phyloP scores from a whole-genome alignment of 2,329 filamentous ascomycete genomes.

The Diaporthe ampelina region DNA sequence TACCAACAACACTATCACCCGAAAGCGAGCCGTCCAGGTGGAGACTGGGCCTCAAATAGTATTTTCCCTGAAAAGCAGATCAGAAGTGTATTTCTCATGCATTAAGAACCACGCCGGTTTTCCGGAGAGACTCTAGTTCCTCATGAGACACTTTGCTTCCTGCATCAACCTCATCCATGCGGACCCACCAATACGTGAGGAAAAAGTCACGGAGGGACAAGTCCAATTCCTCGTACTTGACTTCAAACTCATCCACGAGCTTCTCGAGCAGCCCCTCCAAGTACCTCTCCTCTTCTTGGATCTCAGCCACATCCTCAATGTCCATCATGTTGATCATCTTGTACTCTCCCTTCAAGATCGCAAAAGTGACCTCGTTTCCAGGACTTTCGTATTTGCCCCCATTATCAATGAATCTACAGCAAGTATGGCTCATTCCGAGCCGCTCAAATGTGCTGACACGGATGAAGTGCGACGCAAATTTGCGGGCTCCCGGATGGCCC shows the following conservation, averaged over 20 bases:
- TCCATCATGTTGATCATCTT: background rate
- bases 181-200: background rate
- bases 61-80: background rate
- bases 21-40: background rate
- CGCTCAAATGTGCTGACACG: slow-evolving; percentile 23
- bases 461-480: background rate
- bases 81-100: background rate
- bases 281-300: slow-evolving; percentile 18
- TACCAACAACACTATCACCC: background rate
- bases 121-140: background rate
- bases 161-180: background rate
- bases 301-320: background rate
- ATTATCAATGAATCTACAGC: background rate
- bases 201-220: background rate
- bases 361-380: background rate
- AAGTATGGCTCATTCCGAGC: slow-evolving; percentile 19
- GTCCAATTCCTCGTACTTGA: background rate
- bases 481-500: background rate
- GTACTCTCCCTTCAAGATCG: background rate
- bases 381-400: background rate
- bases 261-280: background rate
- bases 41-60: background rate
- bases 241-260: background rate
- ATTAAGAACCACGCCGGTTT: background rate
- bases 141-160: background rate